A percentile compares a stretch with the other conserved stretches of the same genome.
phyloP scores from a whole-genome alignment of 1,284 basidiomycete genomes.

The Athelia sp. region DNA sequence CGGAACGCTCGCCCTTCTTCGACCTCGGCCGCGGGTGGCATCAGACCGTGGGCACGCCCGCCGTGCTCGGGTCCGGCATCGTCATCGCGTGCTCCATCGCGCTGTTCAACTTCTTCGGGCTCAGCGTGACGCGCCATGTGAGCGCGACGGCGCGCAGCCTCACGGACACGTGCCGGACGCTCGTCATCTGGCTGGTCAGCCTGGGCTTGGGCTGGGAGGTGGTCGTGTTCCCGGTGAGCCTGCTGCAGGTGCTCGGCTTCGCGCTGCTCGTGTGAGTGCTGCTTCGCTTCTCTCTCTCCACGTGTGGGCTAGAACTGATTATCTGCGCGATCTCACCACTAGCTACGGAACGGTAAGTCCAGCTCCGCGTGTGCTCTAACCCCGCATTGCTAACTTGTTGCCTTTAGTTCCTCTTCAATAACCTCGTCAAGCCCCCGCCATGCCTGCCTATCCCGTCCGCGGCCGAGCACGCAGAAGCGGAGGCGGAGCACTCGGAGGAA shows the following conservation, averaged over 20 bases:
- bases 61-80: slow-evolving; percentile 74
- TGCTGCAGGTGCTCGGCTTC: slow-evolving; percentile 89
- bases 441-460: slow-evolving; percentile 46
- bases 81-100: slow-evolving; percentile 82
- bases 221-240: slow-evolving; percentile 76
- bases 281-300: slow-evolving; percentile 4
- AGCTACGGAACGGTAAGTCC: slow-evolving; percentile 62
- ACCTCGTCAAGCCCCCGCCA: slow-evolving; percentile 57
- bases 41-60: slow-evolving; percentile 80
- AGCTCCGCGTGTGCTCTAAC: slow-evolving; percentile 6
- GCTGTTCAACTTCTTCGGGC: slow-evolving; percentile 95
- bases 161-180: slow-evolving; percentile 94
- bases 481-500: slow-evolving; percentile 38
- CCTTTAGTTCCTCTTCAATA: slow-evolving; percentile 73
- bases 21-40: slow-evolving; percentile 88
- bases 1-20: slow-evolving; percentile 74
- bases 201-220: slow-evolving; percentile 91
- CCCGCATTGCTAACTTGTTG: too few species aligned
- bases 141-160: slow-evolving; percentile 87
- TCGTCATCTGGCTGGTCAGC: slow-evolving; percentile 89
- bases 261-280: slow-evolving; percentile 82
- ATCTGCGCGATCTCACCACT: neutral
- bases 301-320: slow-evolving; percentile 5
- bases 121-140: slow-evolving; percentile 88
- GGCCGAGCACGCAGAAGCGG: slow-evolving; percentile 19